Conservation (phyloP, 2,329 filamentous ascomycete species). For the Trichoderma afroharzianum region DNA sequence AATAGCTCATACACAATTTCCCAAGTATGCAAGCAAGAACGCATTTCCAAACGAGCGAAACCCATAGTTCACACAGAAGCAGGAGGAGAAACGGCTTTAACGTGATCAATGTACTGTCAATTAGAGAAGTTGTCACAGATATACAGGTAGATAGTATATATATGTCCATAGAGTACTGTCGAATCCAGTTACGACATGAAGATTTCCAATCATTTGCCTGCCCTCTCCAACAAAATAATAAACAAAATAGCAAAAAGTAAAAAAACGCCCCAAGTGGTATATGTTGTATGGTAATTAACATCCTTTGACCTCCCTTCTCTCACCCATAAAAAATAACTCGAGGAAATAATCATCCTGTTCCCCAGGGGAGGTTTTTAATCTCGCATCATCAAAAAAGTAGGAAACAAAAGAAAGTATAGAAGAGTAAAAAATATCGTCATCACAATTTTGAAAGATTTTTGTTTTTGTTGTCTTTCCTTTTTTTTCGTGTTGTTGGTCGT, state of each 20-base stretch:
- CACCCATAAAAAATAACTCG: not conserved
- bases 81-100: not conserved
- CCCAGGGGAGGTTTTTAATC: not conserved
- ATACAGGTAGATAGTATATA: not conserved
- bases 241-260: not conserved
- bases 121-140: slow-evolving; percentile 5
- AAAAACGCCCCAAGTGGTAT: slow-evolving; percentile 23
- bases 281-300: slow-evolving; percentile 1
- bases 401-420: slow-evolving; percentile 10
- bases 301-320: not conserved
- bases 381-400: not conserved
- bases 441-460: not conserved
- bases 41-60: not conserved
- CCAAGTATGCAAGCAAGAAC: not conserved
- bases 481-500: not conserved
- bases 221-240: not conserved
- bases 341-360: not conserved
- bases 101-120: not conserved
- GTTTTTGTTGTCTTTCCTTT: not conserved
- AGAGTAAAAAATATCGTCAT: slow-evolving; percentile 4
- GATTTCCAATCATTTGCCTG: slow-evolving; percentile 7
- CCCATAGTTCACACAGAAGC: not conserved
- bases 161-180: not conserved
- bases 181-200: slow-evolving; percentile 16
- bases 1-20: not conserved